Evolutionary conservation across 768 basidiomycete genomes (phyloP).

Genomic region (Amanita muscaria): DNA sequence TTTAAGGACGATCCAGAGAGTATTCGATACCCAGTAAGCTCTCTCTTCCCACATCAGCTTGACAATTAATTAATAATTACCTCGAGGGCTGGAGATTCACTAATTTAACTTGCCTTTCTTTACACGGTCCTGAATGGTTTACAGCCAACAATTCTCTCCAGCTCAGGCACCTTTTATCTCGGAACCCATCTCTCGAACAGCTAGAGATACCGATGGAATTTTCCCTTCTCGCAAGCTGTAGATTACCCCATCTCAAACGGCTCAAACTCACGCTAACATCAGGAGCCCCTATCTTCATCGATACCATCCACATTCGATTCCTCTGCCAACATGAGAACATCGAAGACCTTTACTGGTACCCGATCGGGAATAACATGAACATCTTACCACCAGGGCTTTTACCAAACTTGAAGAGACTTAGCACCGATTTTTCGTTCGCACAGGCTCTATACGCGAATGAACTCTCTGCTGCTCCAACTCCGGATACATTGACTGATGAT

Average conservation of each 20-base stretch:
- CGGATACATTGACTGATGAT: slow-evolving; percentile 6
- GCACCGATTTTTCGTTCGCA: slow-evolving; percentile 26
- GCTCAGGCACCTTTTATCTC: slow-evolving; percentile 20
- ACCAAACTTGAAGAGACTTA: slow-evolving; percentile 32
- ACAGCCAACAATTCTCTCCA: slow-evolving; percentile 22
- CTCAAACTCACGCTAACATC: slow-evolving; percentile 33
- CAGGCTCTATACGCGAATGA: slow-evolving; percentile 23
- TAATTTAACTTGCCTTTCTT: slow-evolving; percentile 22
- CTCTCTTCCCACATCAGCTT: not conserved
- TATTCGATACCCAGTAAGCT: slow-evolving; percentile 31
- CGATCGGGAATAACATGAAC: slow-evolving; percentile 24
- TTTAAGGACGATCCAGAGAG: slow-evolving; percentile 21
- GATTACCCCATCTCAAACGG: slow-evolving; percentile 32
- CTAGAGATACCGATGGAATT: slow-evolving; percentile 42
- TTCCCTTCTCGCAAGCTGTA: slow-evolving; percentile 24
- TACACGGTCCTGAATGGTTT: slow-evolving; percentile 24
- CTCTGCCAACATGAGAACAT: slow-evolving; percentile 36
- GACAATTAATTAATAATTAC: not conserved
- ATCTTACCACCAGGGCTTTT: slow-evolving; percentile 27
- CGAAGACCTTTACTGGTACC: slow-evolving; percentile 39
- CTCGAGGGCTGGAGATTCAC: slow-evolving; percentile 23
- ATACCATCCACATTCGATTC: slow-evolving; percentile 29
- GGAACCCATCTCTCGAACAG: slow-evolving; percentile 25
- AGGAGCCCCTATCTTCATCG: slow-evolving; percentile 27
- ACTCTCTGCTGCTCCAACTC: slow-evolving; percentile 1